Percentiles rank a stretch among this genome's conserved stretches.
These are phyloP conservation scores for Hyaloscypha variabilis DNA, from an alignment of 495 filamentous ascomycete species.

Conservation along the genomic window DNA sequence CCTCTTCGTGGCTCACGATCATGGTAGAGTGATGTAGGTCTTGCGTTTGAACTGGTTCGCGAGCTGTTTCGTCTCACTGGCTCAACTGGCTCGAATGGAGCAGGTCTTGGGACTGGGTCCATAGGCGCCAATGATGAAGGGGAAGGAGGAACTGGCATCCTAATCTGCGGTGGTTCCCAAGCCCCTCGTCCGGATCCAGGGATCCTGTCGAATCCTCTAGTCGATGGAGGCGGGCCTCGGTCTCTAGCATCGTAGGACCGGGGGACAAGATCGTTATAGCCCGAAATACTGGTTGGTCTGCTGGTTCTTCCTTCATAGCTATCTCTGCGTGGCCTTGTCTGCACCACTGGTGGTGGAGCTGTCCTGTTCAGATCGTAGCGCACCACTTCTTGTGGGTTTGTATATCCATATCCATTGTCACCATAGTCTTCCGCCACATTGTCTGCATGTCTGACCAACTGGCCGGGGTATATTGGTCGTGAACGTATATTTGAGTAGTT, in stretches of 20 bases:
- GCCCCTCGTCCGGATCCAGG: slow-evolving; percentile 33
- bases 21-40: slow-evolving; percentile 52
- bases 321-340: slow-evolving; percentile 45
- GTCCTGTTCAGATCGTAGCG: slow-evolving; percentile 62
- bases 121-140: slow-evolving; percentile 18
- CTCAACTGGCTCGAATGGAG: slow-evolving; percentile 23
- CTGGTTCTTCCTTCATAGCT: slow-evolving; percentile 50
- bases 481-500: slow-evolving; percentile 19
- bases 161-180: slow-evolving; percentile 42
- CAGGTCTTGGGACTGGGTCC: slow-evolving; percentile 25
- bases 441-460: slow-evolving; percentile 31
- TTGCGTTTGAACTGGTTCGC: slow-evolving; percentile 26
- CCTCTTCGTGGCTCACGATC: slow-evolving; percentile 37
- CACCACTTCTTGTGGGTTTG: slow-evolving; percentile 67
- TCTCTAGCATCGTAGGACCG: slow-evolving; percentile 45
- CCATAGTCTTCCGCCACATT: slow-evolving; percentile 58
- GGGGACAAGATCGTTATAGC: slow-evolving; percentile 58
- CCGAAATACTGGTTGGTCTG: slow-evolving; percentile 66
- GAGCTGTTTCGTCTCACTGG: slow-evolving; percentile 16
- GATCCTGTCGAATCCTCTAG: slow-evolving; percentile 64
- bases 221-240: slow-evolving; percentile 62
- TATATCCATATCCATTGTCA: slow-evolving; percentile 73
- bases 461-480: slow-evolving; percentile 21
- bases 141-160: slow-evolving; percentile 43
- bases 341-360: slow-evolving; percentile 23